phyloP scores from a whole-genome alignment of 1,284 basidiomycete species.

The Psilocybe mexicana region DNA sequence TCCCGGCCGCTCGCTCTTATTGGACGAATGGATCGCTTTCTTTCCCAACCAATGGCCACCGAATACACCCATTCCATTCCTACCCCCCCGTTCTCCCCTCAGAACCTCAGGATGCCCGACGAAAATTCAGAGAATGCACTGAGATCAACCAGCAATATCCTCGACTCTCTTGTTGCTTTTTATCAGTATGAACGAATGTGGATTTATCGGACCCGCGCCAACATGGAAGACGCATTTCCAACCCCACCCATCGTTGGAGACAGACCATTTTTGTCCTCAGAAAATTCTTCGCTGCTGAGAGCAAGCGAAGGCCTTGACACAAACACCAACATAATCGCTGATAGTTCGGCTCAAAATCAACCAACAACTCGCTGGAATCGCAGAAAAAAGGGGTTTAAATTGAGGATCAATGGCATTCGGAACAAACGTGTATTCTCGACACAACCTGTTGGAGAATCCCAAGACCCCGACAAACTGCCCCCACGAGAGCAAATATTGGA shows the following conservation, averaged over 20 bases:
- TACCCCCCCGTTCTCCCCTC: conserved; percentile 34
- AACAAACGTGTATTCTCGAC: conserved; percentile 18
- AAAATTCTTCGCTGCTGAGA: neutral
- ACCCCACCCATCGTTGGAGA: conserved; percentile 21
- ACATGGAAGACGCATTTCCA: conserved; percentile 39
- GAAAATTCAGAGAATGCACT: conserved; percentile 28
- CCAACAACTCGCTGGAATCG: conserved; percentile 43
- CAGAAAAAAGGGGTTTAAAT: conserved; percentile 40
- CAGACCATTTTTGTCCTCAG: neutral
- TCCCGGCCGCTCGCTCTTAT: conserved; percentile 15
- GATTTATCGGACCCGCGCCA: conserved; percentile 56
- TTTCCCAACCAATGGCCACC: conserved; percentile 24
- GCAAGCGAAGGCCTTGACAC: conserved; percentile 25
- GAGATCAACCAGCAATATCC: conserved; percentile 50
- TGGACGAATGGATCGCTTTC: conserved; percentile 20
- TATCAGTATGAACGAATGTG: conserved; percentile 71
- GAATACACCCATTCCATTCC: conserved; percentile 29
- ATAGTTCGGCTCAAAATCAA: conserved; percentile 17
- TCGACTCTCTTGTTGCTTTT: conserved; percentile 62
- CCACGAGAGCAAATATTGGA: conserved; percentile 54
- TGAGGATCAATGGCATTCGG: conserved; percentile 32
- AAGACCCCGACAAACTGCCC: conserved; percentile 13
- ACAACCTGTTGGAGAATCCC: conserved; percentile 13
- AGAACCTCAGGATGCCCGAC: conserved; percentile 20
- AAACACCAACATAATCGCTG: conserved; percentile 8